These are phyloP conservation scores for Arctium minus DNA, from an alignment of 129 eudicot genomes.

Conservation along the genomic window DNA sequence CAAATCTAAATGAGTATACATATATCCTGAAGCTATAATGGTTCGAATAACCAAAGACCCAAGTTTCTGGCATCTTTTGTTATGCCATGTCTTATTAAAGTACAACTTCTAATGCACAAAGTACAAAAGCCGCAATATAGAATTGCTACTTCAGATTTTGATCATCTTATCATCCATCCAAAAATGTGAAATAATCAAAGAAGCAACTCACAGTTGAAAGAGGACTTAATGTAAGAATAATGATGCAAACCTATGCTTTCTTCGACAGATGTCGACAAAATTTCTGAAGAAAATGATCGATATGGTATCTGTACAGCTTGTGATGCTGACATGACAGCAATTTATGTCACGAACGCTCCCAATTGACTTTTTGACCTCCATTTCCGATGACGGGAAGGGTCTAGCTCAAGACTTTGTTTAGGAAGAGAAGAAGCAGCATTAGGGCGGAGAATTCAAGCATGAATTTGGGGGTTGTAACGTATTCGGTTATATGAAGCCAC, in stretches of 20 bases:
- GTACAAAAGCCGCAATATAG: background rate
- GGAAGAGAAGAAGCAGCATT: slow-evolving; percentile 51
- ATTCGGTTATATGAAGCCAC: slow-evolving; percentile 63
- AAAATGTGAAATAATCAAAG: slow-evolving; percentile 4
- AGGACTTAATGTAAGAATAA: background rate
- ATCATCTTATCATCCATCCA: background rate
- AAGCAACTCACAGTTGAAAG: slow-evolving; percentile 7
- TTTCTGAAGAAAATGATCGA: background rate
- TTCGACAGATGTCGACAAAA: background rate
- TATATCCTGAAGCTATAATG: background rate
- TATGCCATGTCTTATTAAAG: background rate
- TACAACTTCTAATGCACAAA: background rate
- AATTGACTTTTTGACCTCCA: background rate
- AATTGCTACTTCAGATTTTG: slow-evolving; percentile 1
- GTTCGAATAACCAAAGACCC: background rate
- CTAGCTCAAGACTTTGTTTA: slow-evolving; percentile 53
- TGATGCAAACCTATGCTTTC: background rate
- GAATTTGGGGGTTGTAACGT: slow-evolving; percentile 39
- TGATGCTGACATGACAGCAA: slow-evolving; percentile 12
- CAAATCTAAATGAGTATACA: background rate
- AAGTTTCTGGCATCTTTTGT: background rate
- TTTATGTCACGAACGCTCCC: background rate
- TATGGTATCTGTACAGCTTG: slow-evolving; percentile 23
- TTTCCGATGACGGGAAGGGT: background rate
- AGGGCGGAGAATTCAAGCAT: slow-evolving; percentile 56